Evolutionary conservation across 78 protist genomes (phyloP).

Genomic region (Protostelium mycophagum): DNA sequence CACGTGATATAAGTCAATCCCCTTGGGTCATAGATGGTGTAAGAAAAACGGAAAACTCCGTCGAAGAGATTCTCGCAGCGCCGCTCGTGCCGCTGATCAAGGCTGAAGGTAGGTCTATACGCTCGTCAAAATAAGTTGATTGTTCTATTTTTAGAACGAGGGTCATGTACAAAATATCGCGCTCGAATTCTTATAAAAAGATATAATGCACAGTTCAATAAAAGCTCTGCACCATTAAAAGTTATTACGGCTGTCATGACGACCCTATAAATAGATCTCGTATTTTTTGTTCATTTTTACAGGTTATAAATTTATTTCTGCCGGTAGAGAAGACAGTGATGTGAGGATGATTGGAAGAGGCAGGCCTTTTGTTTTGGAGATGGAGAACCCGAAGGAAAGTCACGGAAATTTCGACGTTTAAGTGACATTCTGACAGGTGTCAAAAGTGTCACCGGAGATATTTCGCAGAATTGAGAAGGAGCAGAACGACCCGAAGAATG

Average conservation of each 20-base stretch:
- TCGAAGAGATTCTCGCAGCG: neutral
- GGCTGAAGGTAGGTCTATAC: neutral
- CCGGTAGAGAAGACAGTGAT: slow-evolving; percentile 90
- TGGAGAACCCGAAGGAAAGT: slow-evolving; percentile 32
- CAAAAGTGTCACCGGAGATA: neutral
- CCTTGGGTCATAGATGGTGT: neutral
- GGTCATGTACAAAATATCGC: too few species aligned
- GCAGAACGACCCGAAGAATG: neutral
- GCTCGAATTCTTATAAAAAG: too few species aligned
- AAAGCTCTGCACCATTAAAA: too few species aligned
- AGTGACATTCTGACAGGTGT: too few species aligned
- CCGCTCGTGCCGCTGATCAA: neutral
- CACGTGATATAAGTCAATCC: neutral
- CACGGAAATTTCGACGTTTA: too few species aligned
- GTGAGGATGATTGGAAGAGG: slow-evolving; percentile 91
- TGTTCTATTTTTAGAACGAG: neutral
- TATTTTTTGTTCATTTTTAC: too few species aligned
- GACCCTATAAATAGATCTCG: too few species aligned
- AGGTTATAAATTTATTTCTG: slow-evolving; percentile 8
- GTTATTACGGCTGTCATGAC: too few species aligned
- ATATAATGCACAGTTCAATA: too few species aligned
- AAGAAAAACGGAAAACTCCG: neutral
- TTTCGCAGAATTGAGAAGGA: neutral
- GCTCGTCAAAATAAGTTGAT: neutral
- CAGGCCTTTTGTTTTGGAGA: slow-evolving; percentile 81